phyloP scores from a whole-genome alignment of 352 stramenopile genomes.

The Globisporangium recalcitrans region DNA sequence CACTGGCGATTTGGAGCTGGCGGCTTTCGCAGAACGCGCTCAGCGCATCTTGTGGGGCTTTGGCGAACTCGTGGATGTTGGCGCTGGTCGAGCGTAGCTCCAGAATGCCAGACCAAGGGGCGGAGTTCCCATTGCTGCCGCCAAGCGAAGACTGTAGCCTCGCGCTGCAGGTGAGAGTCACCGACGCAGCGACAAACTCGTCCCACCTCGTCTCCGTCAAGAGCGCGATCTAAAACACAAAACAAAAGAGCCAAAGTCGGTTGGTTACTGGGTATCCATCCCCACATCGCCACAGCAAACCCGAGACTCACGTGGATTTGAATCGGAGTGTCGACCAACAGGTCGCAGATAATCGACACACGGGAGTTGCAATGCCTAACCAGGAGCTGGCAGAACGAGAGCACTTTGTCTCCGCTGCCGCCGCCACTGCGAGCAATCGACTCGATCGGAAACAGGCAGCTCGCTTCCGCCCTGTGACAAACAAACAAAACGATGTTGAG shows the following conservation, averaged over 20 bases:
- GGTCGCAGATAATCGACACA: conserved; percentile 32
- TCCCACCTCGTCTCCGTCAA: conserved; percentile 66
- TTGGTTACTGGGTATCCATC: not conserved
- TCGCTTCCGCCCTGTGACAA: conserved; percentile 13
- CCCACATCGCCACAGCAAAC: not conserved
- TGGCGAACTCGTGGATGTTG: conserved; percentile 41
- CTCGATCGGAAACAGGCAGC: conserved; percentile 11
- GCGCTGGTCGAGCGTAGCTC: conserved; percentile 49
- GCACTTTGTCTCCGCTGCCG: not conserved
- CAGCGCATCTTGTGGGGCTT: conserved; percentile 29
- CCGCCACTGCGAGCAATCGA: not conserved
- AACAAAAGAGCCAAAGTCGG: not conserved
- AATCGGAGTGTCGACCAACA: conserved; percentile 52
- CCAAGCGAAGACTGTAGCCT: not conserved
- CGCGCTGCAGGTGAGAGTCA: conserved; percentile 30
- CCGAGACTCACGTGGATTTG: conserved; percentile 48
- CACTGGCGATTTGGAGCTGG: conserved; percentile 3
- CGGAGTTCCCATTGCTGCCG: not conserved
- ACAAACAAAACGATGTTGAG: conserved; percentile 5
- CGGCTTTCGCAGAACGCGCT: conserved; percentile 29
- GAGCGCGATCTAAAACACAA: conserved; percentile 39
- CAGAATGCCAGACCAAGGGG: conserved; percentile 30
- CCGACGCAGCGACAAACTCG: conserved; percentile 36
- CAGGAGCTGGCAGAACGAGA: conserved; percentile 37
- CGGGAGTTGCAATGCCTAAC: conserved; percentile 27